Evolutionary conservation across 495 filamentous ascomycete species (phyloP).

Genomic region (Penicillium goetzii): DNA sequence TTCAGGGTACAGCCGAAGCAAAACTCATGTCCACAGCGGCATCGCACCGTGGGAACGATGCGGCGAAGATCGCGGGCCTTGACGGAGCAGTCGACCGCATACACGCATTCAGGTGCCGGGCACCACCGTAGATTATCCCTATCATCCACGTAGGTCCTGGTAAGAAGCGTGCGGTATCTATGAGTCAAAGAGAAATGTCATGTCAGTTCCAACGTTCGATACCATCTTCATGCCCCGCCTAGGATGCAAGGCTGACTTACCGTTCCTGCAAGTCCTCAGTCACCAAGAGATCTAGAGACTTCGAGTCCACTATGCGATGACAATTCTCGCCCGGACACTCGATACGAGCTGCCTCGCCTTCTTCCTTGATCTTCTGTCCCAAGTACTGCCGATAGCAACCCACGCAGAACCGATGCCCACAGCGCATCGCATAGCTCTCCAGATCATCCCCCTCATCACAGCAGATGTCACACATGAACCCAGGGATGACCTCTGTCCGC

Average conservation of each 20-base stretch:
- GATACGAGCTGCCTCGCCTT: constrained; percentile 93
- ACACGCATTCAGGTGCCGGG: constrained; percentile 91
- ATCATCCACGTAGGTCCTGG: constrained; percentile 94
- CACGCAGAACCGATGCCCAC: constrained; percentile 92
- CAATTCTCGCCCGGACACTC: constrained; percentile 89
- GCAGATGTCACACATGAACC: constrained; percentile 93
- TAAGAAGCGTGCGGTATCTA: constrained; percentile 85
- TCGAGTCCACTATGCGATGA: constrained; percentile 87
- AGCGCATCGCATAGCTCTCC: constrained; percentile 93
- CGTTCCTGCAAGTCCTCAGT: constrained; percentile 69
- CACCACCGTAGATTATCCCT: constrained; percentile 96
- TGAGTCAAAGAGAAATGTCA: constrained; percentile 12
- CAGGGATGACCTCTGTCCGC: constrained; percentile 67
- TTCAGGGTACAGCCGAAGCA: constrained; percentile 94
- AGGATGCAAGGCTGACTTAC: constrained; percentile 37
- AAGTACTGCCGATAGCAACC: constrained; percentile 93
- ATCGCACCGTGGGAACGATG: constrained; percentile 87
- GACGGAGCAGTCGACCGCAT: constrained; percentile 84
- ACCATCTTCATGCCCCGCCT: not conserved
- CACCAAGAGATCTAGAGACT: constrained; percentile 82
- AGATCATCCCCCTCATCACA: constrained; percentile 83
- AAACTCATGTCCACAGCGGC: constrained; percentile 80
- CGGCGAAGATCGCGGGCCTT: constrained; percentile 81
- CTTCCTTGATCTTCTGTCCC: constrained; percentile 85
- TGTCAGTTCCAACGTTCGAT: constrained; percentile 19